Percentiles rank a stretch among this genome's conserved stretches.
phyloP scores from a whole-genome alignment of 768 basidiomycete species.

The Phaeotremella skinneri region DNA sequence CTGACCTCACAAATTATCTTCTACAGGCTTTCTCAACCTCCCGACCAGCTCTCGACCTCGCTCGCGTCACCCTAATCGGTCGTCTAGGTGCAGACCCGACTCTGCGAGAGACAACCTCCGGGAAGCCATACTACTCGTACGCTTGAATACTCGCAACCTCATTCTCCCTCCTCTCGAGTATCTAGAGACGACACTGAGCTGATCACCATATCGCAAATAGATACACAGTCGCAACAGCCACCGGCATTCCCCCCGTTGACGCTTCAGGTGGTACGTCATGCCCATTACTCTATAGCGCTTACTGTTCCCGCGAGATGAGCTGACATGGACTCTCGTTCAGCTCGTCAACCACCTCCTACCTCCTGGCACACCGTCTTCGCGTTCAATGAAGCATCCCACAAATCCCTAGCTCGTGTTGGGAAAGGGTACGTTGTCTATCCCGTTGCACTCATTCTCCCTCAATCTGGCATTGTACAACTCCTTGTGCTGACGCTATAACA shows the following conservation, averaged over 20 bases:
- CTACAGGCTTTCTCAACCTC: slow-evolving; percentile 30
- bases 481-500: neutral
- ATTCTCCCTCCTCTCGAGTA: neutral
- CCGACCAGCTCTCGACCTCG: slow-evolving; percentile 17
- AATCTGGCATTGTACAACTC: neutral
- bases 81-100: slow-evolving; percentile 36
- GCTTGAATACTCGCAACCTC: neutral
- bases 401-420: slow-evolving; percentile 14
- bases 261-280: slow-evolving; percentile 17
- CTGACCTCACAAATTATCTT: neutral
- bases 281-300: neutral
- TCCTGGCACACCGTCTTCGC: slow-evolving; percentile 41
- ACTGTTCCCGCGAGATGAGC: neutral
- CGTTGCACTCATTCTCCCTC: neutral
- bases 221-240: slow-evolving; percentile 33
- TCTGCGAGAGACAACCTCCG: slow-evolving; percentile 24
- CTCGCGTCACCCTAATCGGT: slow-evolving; percentile 35
- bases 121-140: slow-evolving; percentile 42
- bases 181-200: neutral
- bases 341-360: slow-evolving; percentile 17
- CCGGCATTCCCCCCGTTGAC: slow-evolving; percentile 12
- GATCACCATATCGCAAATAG: slow-evolving; percentile 10
- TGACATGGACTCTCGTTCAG: slow-evolving; percentile 1
- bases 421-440: slow-evolving; percentile 42
- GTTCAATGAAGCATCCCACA: slow-evolving; percentile 33